Base-by-base conservation (phyloP, 2,329 filamentous ascomycete genomes). In the Aspergillus neoniger region DNA sequence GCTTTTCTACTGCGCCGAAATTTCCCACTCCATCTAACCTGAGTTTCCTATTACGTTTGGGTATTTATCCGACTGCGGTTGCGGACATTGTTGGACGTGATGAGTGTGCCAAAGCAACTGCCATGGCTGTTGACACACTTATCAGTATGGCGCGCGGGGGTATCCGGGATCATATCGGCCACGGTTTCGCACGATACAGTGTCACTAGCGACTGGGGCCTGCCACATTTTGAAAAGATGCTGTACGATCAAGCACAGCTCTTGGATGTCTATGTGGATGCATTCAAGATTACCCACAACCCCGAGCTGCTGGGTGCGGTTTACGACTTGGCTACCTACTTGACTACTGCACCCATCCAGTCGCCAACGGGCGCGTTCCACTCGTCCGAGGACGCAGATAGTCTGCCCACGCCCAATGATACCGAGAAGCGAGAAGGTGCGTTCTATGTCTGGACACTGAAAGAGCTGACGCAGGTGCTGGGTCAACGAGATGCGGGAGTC, bases 161-260 rank as follows among this genome's bases (percentile, higher is more conserved):
- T 14, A 87, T 91, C 55, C 85, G 90, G 63, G 90, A 92, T 69
- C 89, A 91, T 63, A 85, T 94, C 62, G 90, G 91, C 47, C 85
- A 90, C 71, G 91, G 91, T 6, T 92, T 92, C 69, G 86, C 89
- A 39, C 86, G 94, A 55, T 97, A 96, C 73, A 96, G 92, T 14
- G 90, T 96, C 7, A 98, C 94, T 0, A 81, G 87, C 14, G 91
- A 98, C 76, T 99, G 95, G 95, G 91, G 90, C 64, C 81, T 98
- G 50, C 95, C 95, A 10, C 93, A 96, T 74, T 99, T 98, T 69
- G 95, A 99, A 79, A 98, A 98, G 80, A 92, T 98, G 85, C 85
- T 97, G 9, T 92, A 92, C 57, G 95, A 98, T 72, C 96, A 99
- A 70, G 89, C 91, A 0, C 89, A 97, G 67, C 83, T 98, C 1